Evolutionary conservation across 352 stramenopile species (phyloP), one percentile per base, ranked within the genome.

Genomic region (Aphanomyces astaci): DNA sequence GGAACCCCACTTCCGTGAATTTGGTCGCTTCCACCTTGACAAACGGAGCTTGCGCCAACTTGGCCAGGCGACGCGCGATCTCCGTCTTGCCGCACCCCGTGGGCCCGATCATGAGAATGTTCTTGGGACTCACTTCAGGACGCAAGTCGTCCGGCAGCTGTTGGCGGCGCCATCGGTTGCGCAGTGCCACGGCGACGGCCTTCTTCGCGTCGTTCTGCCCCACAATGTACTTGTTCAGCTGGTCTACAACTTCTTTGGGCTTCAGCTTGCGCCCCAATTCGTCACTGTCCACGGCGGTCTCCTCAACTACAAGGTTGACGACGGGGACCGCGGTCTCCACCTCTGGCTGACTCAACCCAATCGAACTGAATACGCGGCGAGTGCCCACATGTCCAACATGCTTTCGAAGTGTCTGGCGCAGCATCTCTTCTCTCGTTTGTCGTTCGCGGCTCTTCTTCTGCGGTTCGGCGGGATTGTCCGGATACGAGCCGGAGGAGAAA

Each of bases 1-100:
- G 97, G 76, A 99, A 99, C 28, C 97, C 97, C 25, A 99, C 97
- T 75, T 99, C 97, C 3, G 97, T 99, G 76, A 98, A 99, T 80
- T 99, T 99, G 53, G 97, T 99, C 17, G 96, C 97, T 75, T 99
- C 97, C 45, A 93, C 84, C 74, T 99, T 99, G 68, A 98, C 87
- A 79, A 99, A 99, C n/a, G 96, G 96, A 59, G 96, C 97, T 74
- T 98, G 79, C n/a, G 87, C 95, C 70, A 99, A 88, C 77, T 98
- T 98, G 48, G 97, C 96, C 69, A 99, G 90, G n/a, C 96, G 86
- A 19, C 96, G 78, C 43, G 96, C 96, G 57, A 99, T 98, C 84
- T 99, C 97, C 5, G 96, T 99, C 84, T 98, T 98, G 63, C 97
- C 96, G 27, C 94, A 98, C 36, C 97, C 97, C 25, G 97, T 99